Conservation (phyloP, 2,329 filamentous ascomycete genomes). For the Colletotrichum plurivorum region DNA sequence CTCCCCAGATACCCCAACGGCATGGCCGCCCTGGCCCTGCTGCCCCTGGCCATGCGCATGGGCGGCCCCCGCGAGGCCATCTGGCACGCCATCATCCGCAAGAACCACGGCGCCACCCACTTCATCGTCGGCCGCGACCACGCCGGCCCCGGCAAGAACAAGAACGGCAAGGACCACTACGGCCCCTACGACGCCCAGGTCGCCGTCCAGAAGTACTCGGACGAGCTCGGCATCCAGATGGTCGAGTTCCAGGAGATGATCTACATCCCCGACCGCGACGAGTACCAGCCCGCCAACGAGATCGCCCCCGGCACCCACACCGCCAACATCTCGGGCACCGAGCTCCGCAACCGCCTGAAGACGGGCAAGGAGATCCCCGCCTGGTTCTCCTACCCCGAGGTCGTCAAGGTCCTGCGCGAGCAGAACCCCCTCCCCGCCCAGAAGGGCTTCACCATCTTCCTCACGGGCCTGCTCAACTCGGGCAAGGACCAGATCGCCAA, state of each 20-base stretch:
- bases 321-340: slow-evolving; percentile 87
- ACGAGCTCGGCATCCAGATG: slow-evolving; percentile 98
- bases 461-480: slow-evolving; percentile 96
- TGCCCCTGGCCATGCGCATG: slow-evolving; percentile 99
- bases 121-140: slow-evolving; percentile 99
- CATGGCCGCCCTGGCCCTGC: slow-evolving; percentile 96
- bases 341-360: slow-evolving; percentile 91
- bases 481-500: slow-evolving; percentile 98
- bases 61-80: slow-evolving; percentile 97
- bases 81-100: slow-evolving; percentile 99
- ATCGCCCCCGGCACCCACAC: slow-evolving; percentile 88
- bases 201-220: slow-evolving; percentile 94
- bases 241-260: slow-evolving; percentile 99
- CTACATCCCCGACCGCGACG: slow-evolving; percentile 96
- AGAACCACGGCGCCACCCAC: slow-evolving; percentile 99
- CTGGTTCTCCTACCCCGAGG: slow-evolving; percentile 99
- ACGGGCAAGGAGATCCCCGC: slow-evolving; percentile 96
- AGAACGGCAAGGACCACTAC: slow-evolving; percentile 96
- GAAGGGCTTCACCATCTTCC: slow-evolving; percentile 98
- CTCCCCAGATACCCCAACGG: slow-evolving; percentile 98
- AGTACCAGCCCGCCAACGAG: slow-evolving; percentile 95
- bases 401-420: slow-evolving; percentile 95
- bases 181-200: slow-evolving; percentile 98
- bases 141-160: slow-evolving; percentile 98
- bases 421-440: slow-evolving; percentile 91